Percentiles rank a stretch among this genome's conserved stretches.
These are phyloP conservation scores for Tricholoma saponaceum DNA, from an alignment of 768 basidiomycete species.

Conservation along the genomic window DNA sequence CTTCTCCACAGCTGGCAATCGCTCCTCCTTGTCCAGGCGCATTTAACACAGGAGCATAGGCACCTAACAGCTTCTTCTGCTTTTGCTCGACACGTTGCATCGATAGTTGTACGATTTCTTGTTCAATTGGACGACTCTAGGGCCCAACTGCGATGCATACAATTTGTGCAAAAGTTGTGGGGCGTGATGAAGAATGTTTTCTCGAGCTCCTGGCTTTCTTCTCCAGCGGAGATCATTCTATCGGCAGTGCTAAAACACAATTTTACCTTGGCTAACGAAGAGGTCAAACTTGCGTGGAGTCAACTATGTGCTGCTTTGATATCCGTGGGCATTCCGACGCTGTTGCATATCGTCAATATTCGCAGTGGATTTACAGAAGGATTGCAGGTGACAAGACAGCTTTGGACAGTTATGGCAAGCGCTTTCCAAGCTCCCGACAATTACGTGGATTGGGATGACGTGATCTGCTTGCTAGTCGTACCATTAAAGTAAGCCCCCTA, in stretches of 20 bases:
- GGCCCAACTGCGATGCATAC: conserved; percentile 34
- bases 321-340: conserved; percentile 32
- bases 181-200: conserved; percentile 46
- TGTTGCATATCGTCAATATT: conserved; percentile 31
- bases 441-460: conserved; percentile 33
- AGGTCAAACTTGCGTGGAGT: conserved; percentile 42
- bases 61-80: conserved; percentile 31
- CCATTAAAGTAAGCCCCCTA: conserved; percentile 40
- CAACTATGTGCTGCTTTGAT: conserved; percentile 46
- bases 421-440: conserved; percentile 22
- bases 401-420: conserved; percentile 46
- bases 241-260: conserved; percentile 37
- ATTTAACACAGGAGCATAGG: conserved; percentile 34
- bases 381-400: conserved; percentile 33
- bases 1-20: conserved; percentile 50
- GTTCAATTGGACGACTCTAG: conserved; percentile 13
- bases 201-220: conserved; percentile 31
- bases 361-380: conserved; percentile 23
- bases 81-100: conserved; percentile 29
- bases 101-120: conserved; percentile 34
- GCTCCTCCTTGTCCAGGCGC: conserved; percentile 47
- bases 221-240: conserved; percentile 44
- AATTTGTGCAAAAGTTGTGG: conserved; percentile 46
- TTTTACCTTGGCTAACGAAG: conserved; percentile 35
- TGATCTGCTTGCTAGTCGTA: conserved; percentile 40